Base-by-base conservation (phyloP, 805 yeast species). In the Teunomyces gatunensis region DNA sequence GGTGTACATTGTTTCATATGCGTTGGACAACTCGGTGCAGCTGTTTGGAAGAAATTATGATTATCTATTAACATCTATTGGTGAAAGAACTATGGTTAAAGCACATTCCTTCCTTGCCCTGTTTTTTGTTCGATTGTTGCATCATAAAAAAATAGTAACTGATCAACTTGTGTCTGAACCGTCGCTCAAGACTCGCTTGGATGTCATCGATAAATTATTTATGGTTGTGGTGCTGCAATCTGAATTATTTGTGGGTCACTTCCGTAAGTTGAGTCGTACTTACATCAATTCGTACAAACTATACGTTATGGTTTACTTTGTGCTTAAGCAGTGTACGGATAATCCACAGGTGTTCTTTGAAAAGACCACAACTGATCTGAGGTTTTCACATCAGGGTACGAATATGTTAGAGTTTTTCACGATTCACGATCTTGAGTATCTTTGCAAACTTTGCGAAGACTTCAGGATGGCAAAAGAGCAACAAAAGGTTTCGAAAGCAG, bases 211-310 rank as follows among this genome's bases (percentile, higher is more conserved):
- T 48, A 53, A 50, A 13, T 55, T 73, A 35, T 69, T 71, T 47
- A 58, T 55, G 11, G 56, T 65, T 32, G 61, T 67, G 10, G 53
- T 73, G 25, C 47, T 61, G 0, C 76, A 73, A 45, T 69, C 76
- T 1, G 77, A 72, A 43, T 54, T 71, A 6, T 73, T 72, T 51
- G 75, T 72, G 28, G 77, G 77, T 1, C 67, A 69, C 51, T 73
- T 73, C 57, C 42, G 71, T 20, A 63, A 61, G 29, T 59, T 73
- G 51, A 67, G 75, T 51, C 49, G 60, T 17, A 63, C 63, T 4
- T 72, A 73, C 53, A 61, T 68, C 45, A 73, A 71, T 50, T 71
- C 76, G 2, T 71, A 71, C 59, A 62, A 64, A 50, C 54, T 73
- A 11, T 69, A 71, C 47, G 74, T 71, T 39, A 68, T 73, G 64